Base-by-base conservation (phyloP, 352 stramenopile genomes). In the Detonula confervacea region DNA sequence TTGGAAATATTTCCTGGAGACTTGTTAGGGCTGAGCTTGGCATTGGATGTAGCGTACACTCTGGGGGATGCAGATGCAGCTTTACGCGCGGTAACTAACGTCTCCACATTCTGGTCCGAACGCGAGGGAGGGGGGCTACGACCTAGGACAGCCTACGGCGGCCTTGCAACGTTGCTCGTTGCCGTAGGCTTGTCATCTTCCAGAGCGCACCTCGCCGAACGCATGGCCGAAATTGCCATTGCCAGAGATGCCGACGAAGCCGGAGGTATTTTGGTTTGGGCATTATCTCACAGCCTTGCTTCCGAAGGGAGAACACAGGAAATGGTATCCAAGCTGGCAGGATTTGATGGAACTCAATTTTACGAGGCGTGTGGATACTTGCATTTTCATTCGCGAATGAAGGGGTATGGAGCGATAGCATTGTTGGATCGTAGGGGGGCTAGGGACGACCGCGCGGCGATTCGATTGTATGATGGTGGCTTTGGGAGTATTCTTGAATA, bases 101-200 rank as follows among this genome's bases (percentile, higher is more conserved):
- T 93, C 25, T 73, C 81, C 9, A 65, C 84, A 2, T 93, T 92
- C 63, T 93, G 88, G 86, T 71, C 81, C 25, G 88, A 93, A 82
- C 84, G 88, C 37, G 64, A 83, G 20, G 60, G 59, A 65, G 74
- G 74, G 18, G n/a, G 47, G 11, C 37, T 73, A 24, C 54, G 52
- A 29, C 8, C 70, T 22, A 39, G 70, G 14, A 66, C 51, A 12
- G 65, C 60, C 22, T 62, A 77, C 9, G 47, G 62, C 30, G 74
- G 75, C 35, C 71, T 87, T 18, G 84, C 69, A 0, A 77, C 57
- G 5, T 68, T 78, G 12, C 72, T 87, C n/a, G 82, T 92, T 42
- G 76, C 88, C 11, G 60, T 92, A 18, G 88, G 88, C 69, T 68
- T 91, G 1, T 83, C 88, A 12, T 82, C 81, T 27, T 80, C 86